Evolutionary conservation across 352 stramenopile genomes (phyloP).

Genomic region (Pythium chondricola): DNA sequence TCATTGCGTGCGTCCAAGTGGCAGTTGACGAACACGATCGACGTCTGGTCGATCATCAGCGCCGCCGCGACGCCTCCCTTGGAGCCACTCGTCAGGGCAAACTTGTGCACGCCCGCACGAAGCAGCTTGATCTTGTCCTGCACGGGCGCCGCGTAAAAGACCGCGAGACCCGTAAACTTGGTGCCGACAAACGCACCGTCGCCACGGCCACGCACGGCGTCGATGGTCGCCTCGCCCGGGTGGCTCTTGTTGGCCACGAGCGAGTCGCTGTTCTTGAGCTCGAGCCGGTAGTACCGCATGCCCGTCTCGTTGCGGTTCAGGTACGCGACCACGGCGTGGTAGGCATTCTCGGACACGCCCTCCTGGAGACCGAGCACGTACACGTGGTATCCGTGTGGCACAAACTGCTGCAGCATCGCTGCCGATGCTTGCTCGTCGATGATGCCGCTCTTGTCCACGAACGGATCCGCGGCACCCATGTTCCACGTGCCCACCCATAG

Average conservation of each 20-base stretch:
- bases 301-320: conserved; percentile 63
- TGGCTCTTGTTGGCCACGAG: conserved; percentile 63
- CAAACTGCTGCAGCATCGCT: conserved; percentile 64
- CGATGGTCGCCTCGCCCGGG: conserved; percentile 57
- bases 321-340: conserved; percentile 73
- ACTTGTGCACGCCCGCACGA: conserved; percentile 69
- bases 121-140: conserved; percentile 68
- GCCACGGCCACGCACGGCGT: conserved; percentile 71
- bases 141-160: conserved; percentile 60
- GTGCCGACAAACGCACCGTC: conserved; percentile 78
- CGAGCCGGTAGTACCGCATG: conserved; percentile 59
- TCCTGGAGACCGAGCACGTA: conserved; percentile 85
- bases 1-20: conserved; percentile 82
- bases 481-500: conserved; percentile 88
- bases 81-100: conserved; percentile 72
- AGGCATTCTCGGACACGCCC: conserved; percentile 79
- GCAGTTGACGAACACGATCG: conserved; percentile 81
- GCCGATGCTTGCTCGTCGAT: conserved; percentile 71
- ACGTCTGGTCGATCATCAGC: conserved; percentile 69
- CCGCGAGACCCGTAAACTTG: conserved; percentile 80
- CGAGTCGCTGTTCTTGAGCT: conserved; percentile 72
- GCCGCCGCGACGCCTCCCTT: conserved; percentile 77
- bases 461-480: conserved; percentile 76
- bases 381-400: conserved; percentile 79
- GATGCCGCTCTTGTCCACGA: conserved; percentile 60